Base-by-base conservation (phyloP, 2,329 filamentous ascomycete species). In the Fusarium sp. region DNA sequence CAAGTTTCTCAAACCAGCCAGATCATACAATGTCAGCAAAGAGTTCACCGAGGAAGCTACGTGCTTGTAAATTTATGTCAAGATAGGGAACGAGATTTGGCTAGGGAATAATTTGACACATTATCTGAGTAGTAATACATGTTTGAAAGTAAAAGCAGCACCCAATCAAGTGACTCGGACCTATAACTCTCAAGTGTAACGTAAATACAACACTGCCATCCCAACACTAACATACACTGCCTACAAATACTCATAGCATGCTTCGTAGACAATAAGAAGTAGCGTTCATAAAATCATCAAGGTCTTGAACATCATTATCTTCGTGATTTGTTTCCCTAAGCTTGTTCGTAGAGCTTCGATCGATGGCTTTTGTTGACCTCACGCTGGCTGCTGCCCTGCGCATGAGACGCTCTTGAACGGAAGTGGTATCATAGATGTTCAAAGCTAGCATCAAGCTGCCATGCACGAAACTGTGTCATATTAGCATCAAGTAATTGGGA, bases 401-500 rank as follows among this genome's bases (percentile, higher is more conserved):
- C 5, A 53, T 15, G 8, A 63, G 53, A 17, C 24, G 43, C 7
- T 65, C 46, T 19, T 52, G 60, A 10, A 65, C 20, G 5, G 43
- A 59, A 21, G 44, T 26, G 6, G 47, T 44, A 20, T 65, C 38
- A 12, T 65, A 59, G 17, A 65, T 65, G 14, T 48, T 57, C 7
- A n/a, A n/a, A 14, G 8, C 4, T 7, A 65, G 34, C 61, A 59
- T 65, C 7, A n/a, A 14, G 3, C 43, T 15, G 5, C 21, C 3
- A 26, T 23, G 28, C 15, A 30, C 21, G 3, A 8, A 2, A 2
- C 61, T 65, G 4, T 12, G 4, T 1, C 5, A 1, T 10, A 9
- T 65, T 7, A 65, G 26, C 4, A 40, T 2, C 4, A 14, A 7
- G 19, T 1, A 4, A 4, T 0, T 1, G 4, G 4, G 7, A 1